Base-by-base conservation (phyloP, 2,329 filamentous ascomycete genomes). In the Coniochaeta sp. region DNA sequence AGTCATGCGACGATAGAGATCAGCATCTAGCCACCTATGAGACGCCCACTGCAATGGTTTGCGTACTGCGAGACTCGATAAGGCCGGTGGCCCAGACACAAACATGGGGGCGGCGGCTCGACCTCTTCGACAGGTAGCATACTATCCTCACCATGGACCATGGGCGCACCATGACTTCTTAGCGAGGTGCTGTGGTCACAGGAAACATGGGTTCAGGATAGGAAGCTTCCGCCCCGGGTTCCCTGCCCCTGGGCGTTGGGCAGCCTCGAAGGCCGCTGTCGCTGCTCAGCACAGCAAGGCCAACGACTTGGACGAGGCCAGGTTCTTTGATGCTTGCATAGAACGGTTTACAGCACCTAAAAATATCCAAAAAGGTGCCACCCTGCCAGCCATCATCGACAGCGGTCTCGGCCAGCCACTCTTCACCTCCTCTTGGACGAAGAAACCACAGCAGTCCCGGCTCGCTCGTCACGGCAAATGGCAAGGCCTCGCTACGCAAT, bases 381-480 rank as follows among this genome's bases (percentile, higher is more conserved):
- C 26, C 11, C 12, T 64, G 36, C 58, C 66, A 34, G 57, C 47
- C 47, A 28, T 24, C 58, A 26, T 62, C 64, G 0, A 56, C 60
- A 1, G 58, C 47, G 24, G 47, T 12, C 44, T 6, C 24, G 22
- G 22, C 11, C 22, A 3, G 6, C 12, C 26, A n/a, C 31, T 17
- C 2, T 31, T n/a, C 22, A 6, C 3, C 12, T 9, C 47, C 12
- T 11, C 47, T 52, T 52, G 47, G 47, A 28, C 17, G 22, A 14
- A 28, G 16, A 6, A 31, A 17, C 12, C 26, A 28, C 47, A 52
- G 12, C 47, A 52, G 12, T 17, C 28, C 54, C 22, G 9, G 31
- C 9, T 36, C 12, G 54, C 31, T 22, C 31, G 64, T 24, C 68
- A 67, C 36, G 68, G 68, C 0, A 67, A 67, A 60, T 71, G 69